Conservation (phyloP, 805 yeast genomes). For the Candida golubevii region DNA sequence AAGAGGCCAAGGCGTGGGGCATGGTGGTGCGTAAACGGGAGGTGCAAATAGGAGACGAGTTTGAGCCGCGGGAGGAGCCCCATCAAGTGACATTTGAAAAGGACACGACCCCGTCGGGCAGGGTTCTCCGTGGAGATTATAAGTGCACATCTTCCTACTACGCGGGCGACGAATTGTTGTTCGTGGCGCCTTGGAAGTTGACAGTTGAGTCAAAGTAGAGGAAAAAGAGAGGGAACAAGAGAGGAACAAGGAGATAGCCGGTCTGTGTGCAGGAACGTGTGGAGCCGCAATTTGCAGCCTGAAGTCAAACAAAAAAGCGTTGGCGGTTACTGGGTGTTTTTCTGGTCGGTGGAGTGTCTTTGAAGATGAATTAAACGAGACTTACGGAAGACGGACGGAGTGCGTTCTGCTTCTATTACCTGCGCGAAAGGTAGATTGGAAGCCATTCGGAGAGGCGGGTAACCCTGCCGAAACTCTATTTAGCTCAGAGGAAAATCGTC, state of each 20-base stretch:
- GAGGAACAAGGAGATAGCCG: not conserved
- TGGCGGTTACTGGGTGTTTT: too few species aligned
- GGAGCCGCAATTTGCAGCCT: not conserved
- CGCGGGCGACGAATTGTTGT: slow-evolving; percentile 29
- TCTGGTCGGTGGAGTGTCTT: too few species aligned
- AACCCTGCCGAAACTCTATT: too few species aligned
- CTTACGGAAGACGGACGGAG: too few species aligned
- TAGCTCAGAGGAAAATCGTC: too few species aligned
- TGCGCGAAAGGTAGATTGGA: too few species aligned
- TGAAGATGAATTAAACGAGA: too few species aligned
- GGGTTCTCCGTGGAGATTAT: slow-evolving; percentile 32
- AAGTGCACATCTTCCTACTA: slow-evolving; percentile 30
- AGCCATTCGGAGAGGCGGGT: too few species aligned
- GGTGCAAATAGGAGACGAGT: slow-evolving; percentile 28
- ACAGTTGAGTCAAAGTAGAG: slow-evolving; percentile 24
- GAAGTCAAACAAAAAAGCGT: too few species aligned
- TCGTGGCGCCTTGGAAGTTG: slow-evolving; percentile 31
- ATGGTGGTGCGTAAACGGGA: slow-evolving; percentile 29
- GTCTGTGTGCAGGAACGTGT: not conserved
- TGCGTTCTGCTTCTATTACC: too few species aligned
- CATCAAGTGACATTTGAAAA: slow-evolving; percentile 28
- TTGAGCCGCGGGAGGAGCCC: slow-evolving; percentile 31
- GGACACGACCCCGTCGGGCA: slow-evolving; percentile 39
- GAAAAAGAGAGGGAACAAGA: too few species aligned
- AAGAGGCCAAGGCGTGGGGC: slow-evolving; percentile 34